Base-by-base conservation (phyloP, 768 basidiomycete genomes). In the Myochromella boudieri region DNA sequence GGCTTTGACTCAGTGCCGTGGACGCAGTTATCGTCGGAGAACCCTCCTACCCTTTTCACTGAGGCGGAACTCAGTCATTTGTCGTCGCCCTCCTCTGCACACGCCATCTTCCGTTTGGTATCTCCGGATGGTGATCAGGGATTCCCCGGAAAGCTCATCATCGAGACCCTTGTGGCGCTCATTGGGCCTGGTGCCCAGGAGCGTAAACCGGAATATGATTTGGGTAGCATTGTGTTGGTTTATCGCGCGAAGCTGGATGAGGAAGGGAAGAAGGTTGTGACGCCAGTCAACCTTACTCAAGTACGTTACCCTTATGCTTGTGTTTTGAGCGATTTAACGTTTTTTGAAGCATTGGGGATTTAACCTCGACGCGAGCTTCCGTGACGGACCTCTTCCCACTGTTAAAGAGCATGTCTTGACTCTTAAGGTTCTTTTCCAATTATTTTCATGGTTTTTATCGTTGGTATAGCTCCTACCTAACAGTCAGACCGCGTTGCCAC, bases 221-320 rank as follows among this genome's bases (percentile, higher is more conserved):
- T 88, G n/a, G 87, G 87, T 10, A 83, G 81, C 54, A 68, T 87
- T 31, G 68, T 82, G 4, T 63, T 89, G 9, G 72, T 85, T 10
- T 91, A 91, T 59, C 75, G 87, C 20, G 85, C 85, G 4, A 84
- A 78, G 60, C 64, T 89, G n/a, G 76, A 79, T 33, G 68, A 66
- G 24, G 64, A 62, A 8, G 66, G 66, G 22, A 64, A 59, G 56
- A 72, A 70, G 49, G 56, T 54, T 20, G 82, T 89, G 4, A 88
- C 86, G 3, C 86, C 87, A 0, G 70, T 89, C 40, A 91, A 91
- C 58, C 63, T 89, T 11, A 87, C 87, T 6, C 86, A 88, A 76
- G 85, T 85, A 54, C 28, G 73, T 22, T 21, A 21, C 44, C 29
- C n/a, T n/a, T 8, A 46, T 5, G 46, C 12, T 42, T 22, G 28